Evolutionary conservation across 495 filamentous ascomycete genomes (phyloP), one percentile per base, ranked within the genome.

Genomic region (Xylaria flabelliformis): DNA sequence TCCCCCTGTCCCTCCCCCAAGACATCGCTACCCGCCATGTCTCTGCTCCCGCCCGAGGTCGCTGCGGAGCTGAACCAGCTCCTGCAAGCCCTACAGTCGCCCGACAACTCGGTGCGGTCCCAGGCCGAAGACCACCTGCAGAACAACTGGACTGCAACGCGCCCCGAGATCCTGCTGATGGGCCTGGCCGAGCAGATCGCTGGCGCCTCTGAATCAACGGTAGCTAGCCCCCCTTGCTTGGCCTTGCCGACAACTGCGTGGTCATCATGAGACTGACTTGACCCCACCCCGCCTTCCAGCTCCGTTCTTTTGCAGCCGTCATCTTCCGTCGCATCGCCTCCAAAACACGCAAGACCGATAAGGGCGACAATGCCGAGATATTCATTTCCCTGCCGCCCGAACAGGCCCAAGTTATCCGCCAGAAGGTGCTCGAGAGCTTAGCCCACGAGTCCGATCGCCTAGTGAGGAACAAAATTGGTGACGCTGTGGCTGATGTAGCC

Each of bases 401-500:
- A n/a, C 90, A 96, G 76, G 90, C 91, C 73, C 80, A 88, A 39
- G 90, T 88, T 68, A 98, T 98, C 73, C 88, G 94, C 67, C 86
- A 90, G 71, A 95, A 94, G 79, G 84, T 98, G 50, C 85, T 99
- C 29, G 87, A 91, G 72, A 91, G 90, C 70, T 83, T 98, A 63
- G 88, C 89, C 53, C 83, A 81, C 56, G 97, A 98, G 82, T 82
- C 85, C 8, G 85, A 91, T 26, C 85, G 88, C 56, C 81, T 89
- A 19, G 92, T 97, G 46, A 87, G 97, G 78, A 97, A 97, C 80
- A 99, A 98, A 83, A 92, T 98, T 78, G 95, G 94, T 68, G 97
- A 99, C 82, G 94, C 96, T 2, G 91, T 98, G 72, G 97, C 97
- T 8, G 97, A 99, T 79, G 84, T 98, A 56, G 97, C 95, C 42